Evolutionary conservation across 2,329 filamentous ascomycete genomes (phyloP), one percentile per base, ranked within the genome.

Genomic region (Ceratocystis papillata): DNA sequence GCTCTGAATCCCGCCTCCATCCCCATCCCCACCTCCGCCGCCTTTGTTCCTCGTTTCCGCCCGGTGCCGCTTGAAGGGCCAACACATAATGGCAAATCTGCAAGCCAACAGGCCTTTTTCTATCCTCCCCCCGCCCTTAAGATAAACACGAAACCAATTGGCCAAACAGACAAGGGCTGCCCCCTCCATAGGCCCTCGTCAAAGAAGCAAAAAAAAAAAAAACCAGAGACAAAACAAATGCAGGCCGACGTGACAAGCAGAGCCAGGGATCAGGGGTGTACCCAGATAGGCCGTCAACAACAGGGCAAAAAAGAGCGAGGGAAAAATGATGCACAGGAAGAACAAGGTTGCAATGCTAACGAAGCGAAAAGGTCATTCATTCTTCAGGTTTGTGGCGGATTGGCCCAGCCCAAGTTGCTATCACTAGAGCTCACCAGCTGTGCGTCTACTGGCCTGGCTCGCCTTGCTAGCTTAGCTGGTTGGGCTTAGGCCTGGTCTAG

Each of bases 111-210:
- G 7, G 22, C 10, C 25, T 53, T 25, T 53, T 28, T 17, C 17
- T 33, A 28, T 25, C 55, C 28, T 8, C 28, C 28, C 12, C 53
- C 53, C 22, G 5, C 15, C 55, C 28, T 17, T 4, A 37, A 12
- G 25, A 59, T 59, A 59, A 59, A 59, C 55, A 37, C 55, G 55
- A 59, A 59, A 59, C 55, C 7, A 59, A 37, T 41, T 41, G 37
- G 37, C 55, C 15, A 59, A 59, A 37, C 25, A 59, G 53, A 37
- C 28, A 5, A 59, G 55, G 55, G 55, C 28, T 15, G 55, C 28
- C 55, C 12, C 30, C 46, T 48, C 46, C 17, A 48, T 48, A 15
- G 37, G 46, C 33, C 28, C 28, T 33, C 33, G 55, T 20, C 33
- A 12, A 25, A 59, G 48, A 53, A 17, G 48, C 22, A 53, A 53